Evolutionary conservation across 306 rosid genomes (phyloP).

Genomic region (Quercus suber): DNA sequence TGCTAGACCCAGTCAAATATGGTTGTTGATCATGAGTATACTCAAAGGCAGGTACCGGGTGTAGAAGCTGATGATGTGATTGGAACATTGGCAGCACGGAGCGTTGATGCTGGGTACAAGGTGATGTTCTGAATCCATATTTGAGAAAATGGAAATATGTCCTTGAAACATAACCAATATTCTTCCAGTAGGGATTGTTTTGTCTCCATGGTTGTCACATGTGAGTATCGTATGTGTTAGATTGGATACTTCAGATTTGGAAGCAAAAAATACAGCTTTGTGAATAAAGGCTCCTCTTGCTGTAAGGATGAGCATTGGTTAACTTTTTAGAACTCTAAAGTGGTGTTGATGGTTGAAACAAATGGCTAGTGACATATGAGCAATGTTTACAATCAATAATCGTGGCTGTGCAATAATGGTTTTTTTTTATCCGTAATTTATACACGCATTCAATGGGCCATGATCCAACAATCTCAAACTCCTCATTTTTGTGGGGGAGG

Average conservation of each 20-base stretch:
- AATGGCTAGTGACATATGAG: neutral
- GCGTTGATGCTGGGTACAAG: conserved; percentile 88
- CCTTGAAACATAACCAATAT: neutral
- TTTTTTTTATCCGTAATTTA: too few species aligned
- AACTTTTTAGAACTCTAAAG: neutral
- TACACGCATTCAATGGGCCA: too few species aligned
- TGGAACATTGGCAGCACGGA: conserved; percentile 86
- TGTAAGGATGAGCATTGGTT: neutral
- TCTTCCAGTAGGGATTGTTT: neutral
- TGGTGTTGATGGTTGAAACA: neutral
- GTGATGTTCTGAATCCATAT: conserved; percentile 37
- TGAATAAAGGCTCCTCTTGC: too few species aligned
- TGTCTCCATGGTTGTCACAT: neutral
- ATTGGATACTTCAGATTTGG: neutral
- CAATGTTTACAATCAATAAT: neutral
- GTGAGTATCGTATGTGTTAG: neutral
- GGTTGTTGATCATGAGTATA: conserved; percentile 24
- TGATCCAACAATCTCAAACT: too few species aligned
- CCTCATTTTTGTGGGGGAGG: too few species aligned
- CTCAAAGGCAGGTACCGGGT: conserved; percentile 77
- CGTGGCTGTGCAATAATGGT: neutral
- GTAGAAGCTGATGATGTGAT: conserved; percentile 99
- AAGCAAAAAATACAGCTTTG: too few species aligned
- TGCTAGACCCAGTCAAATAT: conserved; percentile 7
- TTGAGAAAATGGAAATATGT: conserved; percentile 7